Evolutionary conservation across 1,284 basidiomycete genomes (phyloP).

Genomic region (Microbotryum saponariae): DNA sequence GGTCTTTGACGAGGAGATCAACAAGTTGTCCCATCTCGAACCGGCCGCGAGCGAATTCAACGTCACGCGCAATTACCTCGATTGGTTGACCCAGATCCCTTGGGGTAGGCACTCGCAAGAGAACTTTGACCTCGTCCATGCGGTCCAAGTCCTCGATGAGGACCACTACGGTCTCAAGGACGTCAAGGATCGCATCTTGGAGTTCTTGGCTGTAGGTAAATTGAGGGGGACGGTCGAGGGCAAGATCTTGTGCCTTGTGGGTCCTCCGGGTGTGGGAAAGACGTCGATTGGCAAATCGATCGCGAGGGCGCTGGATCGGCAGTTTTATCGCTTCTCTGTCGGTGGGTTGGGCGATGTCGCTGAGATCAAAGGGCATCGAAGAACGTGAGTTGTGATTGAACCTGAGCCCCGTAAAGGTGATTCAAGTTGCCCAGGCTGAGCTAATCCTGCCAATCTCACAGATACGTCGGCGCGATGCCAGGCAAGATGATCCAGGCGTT

Average conservation of each 20-base stretch:
- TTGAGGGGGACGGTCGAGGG: constrained; percentile 93
- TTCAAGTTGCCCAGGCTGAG: neutral
- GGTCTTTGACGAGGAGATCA: constrained; percentile 94
- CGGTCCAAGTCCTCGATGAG: constrained; percentile 78
- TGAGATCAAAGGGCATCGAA: constrained; percentile 95
- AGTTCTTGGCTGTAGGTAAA: constrained; percentile 97
- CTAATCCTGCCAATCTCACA: neutral
- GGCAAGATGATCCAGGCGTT: constrained; percentile 97
- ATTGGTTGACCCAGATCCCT: constrained; percentile 93
- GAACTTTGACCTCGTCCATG: constrained; percentile 83
- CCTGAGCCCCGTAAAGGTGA: constrained; percentile 18
- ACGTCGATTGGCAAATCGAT: constrained; percentile 69
- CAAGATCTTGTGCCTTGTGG: constrained; percentile 94
- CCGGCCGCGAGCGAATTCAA: constrained; percentile 71
- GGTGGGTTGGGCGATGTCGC: constrained; percentile 95
- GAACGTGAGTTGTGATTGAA: constrained; percentile 84
- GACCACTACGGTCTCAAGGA: constrained; percentile 96
- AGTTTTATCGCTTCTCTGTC: constrained; percentile 94
- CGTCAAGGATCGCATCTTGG: constrained; percentile 93
- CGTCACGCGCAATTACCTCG: constrained; percentile 93
- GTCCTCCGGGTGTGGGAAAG: constrained; percentile 82
- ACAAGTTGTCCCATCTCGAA: constrained; percentile 84
- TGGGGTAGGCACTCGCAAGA: constrained; percentile 95
- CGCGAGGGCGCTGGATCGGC: constrained; percentile 69
- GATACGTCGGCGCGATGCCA: constrained; percentile 65